A percentile compares a stretch with the other conserved stretches of the same genome.
phyloP scores from a whole-genome alignment of 2,329 filamentous ascomycete genomes.

The Phialocephala sp. region DNA sequence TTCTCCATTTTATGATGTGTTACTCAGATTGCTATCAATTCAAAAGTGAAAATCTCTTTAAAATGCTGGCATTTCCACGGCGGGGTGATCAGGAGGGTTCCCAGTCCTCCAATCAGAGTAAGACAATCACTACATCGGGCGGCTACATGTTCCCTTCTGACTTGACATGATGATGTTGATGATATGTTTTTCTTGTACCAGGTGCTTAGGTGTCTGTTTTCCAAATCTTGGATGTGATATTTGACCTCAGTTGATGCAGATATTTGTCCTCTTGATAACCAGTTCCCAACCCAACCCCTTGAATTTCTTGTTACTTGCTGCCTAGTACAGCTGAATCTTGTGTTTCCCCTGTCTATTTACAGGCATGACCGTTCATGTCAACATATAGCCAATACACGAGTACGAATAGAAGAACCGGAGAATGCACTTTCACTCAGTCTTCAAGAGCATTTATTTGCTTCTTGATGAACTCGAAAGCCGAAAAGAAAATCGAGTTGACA shows the following conservation, averaged over 20 bases:
- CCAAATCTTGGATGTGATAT: background rate
- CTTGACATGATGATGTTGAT: constrained; percentile 2
- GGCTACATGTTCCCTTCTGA: background rate
- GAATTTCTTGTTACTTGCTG: background rate
- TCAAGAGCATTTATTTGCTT: constrained; percentile 53
- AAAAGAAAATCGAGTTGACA: constrained; percentile 90
- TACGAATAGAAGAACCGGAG: constrained; percentile 10
- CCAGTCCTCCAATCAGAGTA: background rate
- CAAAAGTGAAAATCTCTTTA: background rate
- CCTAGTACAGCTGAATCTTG: background rate
- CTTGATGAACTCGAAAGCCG: constrained; percentile 84
- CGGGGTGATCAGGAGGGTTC: background rate
- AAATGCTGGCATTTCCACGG: background rate
- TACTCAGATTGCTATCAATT: background rate
- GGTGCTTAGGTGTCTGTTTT: background rate
- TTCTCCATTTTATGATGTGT: background rate
- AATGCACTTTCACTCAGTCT: constrained; percentile 29
- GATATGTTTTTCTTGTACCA: background rate
- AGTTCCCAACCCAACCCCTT: background rate
- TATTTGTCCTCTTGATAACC: constrained; percentile 4
- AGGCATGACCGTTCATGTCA: constrained; percentile 10
- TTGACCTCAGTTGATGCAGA: background rate
- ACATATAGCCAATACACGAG: constrained; percentile 14
- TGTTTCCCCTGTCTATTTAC: background rate
- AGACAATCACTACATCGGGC: constrained; percentile 1